These are phyloP conservation scores for Eucalyptus curtisii DNA, from an alignment of 345 rosid genomes.

Conservation along the genomic window DNA sequence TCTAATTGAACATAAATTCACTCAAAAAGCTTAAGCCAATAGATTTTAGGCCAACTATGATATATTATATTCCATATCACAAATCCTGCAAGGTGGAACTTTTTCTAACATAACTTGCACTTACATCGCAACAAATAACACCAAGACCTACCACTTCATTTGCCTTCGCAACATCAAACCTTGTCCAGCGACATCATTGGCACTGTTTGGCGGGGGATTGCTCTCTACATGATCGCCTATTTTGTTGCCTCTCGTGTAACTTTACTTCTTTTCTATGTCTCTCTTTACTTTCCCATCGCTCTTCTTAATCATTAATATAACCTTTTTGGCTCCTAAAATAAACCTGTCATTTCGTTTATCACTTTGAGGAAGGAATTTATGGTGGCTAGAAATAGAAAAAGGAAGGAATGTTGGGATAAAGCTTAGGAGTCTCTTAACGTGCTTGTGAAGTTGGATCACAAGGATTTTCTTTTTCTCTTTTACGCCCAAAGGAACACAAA, in stretches of 20 bases:
- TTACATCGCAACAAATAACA: not conserved
- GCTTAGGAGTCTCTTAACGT: not conserved
- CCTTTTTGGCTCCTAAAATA: not conserved
- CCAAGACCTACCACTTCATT: constrained; percentile 72
- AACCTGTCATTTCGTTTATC: not conserved
- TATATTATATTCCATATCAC: not conserved
- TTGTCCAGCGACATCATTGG: constrained; percentile 80
- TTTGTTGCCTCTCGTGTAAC: constrained; percentile 91
- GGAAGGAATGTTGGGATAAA: not conserved
- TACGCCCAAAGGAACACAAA: not conserved
- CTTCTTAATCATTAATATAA: not conserved
- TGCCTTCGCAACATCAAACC: constrained; percentile 77
- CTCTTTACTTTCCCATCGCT: not conserved
- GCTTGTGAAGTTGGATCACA: not conserved
- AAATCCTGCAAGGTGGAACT: not conserved
- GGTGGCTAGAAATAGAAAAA: not conserved
- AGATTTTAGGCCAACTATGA: not conserved
- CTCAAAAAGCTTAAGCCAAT: not conserved
- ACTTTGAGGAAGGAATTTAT: not conserved
- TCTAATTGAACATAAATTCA: not conserved
- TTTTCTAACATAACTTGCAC: not conserved
- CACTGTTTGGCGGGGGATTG: constrained; percentile 89
- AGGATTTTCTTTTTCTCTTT: not conserved
- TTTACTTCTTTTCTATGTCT: not conserved
- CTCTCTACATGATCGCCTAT: constrained; percentile 76